These are phyloP conservation scores for Candida dendrica DNA, from an alignment of 805 yeast genomes.

Conservation along the genomic window DNA sequence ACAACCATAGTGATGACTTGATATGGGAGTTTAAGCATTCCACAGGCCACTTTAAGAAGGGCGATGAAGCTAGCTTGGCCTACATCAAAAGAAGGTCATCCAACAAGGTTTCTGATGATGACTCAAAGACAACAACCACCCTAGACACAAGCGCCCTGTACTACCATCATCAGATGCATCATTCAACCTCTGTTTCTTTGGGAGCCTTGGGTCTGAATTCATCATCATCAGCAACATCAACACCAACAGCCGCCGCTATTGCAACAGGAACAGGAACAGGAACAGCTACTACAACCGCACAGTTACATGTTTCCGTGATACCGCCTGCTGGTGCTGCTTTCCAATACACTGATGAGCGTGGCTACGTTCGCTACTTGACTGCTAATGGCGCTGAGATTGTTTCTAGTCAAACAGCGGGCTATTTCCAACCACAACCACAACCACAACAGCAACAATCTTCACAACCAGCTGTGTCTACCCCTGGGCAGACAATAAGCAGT, in stretches of 20 bases:
- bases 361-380: background rate
- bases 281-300: background rate
- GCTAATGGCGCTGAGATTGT: background rate
- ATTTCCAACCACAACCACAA: background rate
- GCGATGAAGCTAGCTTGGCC: conserved; percentile 57
- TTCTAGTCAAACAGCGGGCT: background rate
- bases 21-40: conserved; percentile 81
- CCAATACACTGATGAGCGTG: background rate
- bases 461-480: too few relatives aligned
- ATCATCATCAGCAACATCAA: background rate
- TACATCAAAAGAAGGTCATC: conserved; percentile 57
- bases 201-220: background rate
- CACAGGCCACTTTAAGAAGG: conserved; percentile 63
- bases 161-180: background rate
- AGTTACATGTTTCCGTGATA: too few relatives aligned
- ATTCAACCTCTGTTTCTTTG: background rate
- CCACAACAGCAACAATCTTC: background rate
- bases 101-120: conserved; percentile 12
- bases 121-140: conserved; percentile 5
- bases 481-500: too few relatives aligned
- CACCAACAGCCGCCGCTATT: background rate
- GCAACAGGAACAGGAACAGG: background rate
- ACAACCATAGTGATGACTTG: conserved; percentile 12
- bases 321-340: background rate
- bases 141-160: background rate